Evolutionary conservation across 2,329 filamentous ascomycete genomes (phyloP).

Genomic region (Cercospora sesami): DNA sequence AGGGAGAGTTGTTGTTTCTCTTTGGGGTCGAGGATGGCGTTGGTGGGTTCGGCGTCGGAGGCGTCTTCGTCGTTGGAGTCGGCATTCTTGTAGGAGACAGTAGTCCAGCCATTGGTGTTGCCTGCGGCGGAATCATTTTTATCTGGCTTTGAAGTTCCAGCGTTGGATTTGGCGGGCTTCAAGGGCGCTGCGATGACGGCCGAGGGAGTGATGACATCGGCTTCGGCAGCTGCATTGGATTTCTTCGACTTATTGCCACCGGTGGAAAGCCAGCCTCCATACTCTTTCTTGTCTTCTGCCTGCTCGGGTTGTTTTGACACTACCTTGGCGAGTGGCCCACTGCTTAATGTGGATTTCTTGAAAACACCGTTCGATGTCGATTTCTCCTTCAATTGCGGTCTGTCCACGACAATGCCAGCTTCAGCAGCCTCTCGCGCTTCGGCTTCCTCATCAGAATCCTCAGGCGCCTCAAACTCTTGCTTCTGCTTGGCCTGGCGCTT

Average conservation of each 20-base stretch:
- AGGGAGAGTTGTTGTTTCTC: constrained; percentile 66
- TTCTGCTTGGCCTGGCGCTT: constrained; percentile 41
- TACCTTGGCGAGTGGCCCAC: constrained; percentile 31
- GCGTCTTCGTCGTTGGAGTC: constrained; percentile 30
- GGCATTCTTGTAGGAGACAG: constrained; percentile 41
- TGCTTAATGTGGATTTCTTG: constrained; percentile 32
- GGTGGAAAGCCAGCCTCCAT: constrained; percentile 29
- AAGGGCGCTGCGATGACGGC: constrained; percentile 1
- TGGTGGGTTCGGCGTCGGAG: constrained; percentile 29
- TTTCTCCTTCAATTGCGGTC: constrained; percentile 26
- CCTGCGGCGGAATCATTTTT: constrained; percentile 18
- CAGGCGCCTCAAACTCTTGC: constrained; percentile 64
- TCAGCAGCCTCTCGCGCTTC: constrained; percentile 32
- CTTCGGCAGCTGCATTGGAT: constrained; percentile 23
- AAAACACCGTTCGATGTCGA: constrained; percentile 25
- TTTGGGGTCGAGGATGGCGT: constrained; percentile 32
- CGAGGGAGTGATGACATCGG: constrained; percentile 21
- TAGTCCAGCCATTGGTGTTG: constrained; percentile 48
- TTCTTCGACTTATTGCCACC: constrained; percentile 29
- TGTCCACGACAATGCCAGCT: constrained; percentile 41
- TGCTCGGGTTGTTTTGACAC: constrained; percentile 16
- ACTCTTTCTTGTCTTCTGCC: constrained; percentile 9
- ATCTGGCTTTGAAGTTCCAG: constrained; percentile 24
- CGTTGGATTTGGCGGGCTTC: constrained; percentile 13
- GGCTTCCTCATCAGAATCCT: constrained; percentile 50